Percentiles rank a stretch among this genome's conserved stretches.
These are phyloP conservation scores for Talaromyces islandicus DNA, from an alignment of 2,329 filamentous ascomycete genomes.

Conservation along the genomic window DNA sequence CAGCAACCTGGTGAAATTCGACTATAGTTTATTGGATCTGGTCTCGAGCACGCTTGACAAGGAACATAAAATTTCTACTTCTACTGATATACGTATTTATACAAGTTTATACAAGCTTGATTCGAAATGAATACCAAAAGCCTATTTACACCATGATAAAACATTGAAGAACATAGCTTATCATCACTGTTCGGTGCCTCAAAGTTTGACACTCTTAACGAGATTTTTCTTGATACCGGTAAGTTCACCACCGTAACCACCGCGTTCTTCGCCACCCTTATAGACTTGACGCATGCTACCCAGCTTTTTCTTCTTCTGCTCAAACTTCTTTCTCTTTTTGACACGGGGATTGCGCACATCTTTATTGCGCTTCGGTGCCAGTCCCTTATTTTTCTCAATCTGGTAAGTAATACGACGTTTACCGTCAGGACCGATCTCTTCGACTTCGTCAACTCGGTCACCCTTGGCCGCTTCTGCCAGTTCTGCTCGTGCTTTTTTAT, in stretches of 20 bases:
- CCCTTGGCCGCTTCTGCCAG: slow-evolving; percentile 52
- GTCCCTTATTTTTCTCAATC: slow-evolving; percentile 96
- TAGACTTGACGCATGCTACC: slow-evolving; percentile 78
- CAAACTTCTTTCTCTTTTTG: slow-evolving; percentile 96
- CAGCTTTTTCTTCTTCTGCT: slow-evolving; percentile 96
- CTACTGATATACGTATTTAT: neutral
- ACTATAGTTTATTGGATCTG: neutral
- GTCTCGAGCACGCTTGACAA: no score
- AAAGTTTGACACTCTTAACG: slow-evolving; percentile 90
- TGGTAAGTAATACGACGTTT: slow-evolving; percentile 89
- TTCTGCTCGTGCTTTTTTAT: slow-evolving; percentile 64
- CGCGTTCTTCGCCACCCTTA: slow-evolving; percentile 75
- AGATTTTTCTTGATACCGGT: slow-evolving; percentile 93
- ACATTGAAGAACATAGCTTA: neutral
- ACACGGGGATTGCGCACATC: slow-evolving; percentile 90
- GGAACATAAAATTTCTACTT: neutral
- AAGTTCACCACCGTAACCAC: slow-evolving; percentile 84
- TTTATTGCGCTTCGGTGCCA: slow-evolving; percentile 86
- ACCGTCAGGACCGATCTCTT: slow-evolving; percentile 70
- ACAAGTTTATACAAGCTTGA: neutral
- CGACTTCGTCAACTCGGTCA: slow-evolving; percentile 58
- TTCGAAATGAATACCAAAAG: neutral
- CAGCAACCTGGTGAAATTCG: neutral
- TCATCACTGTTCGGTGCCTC: slow-evolving; percentile 20
- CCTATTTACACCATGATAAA: slow-evolving; percentile 1